Percentiles rank a stretch among this genome's conserved stretches.
Conservation (phyloP, 108 stramenopile genomes). For the Schizochytrium sp. region DNA sequence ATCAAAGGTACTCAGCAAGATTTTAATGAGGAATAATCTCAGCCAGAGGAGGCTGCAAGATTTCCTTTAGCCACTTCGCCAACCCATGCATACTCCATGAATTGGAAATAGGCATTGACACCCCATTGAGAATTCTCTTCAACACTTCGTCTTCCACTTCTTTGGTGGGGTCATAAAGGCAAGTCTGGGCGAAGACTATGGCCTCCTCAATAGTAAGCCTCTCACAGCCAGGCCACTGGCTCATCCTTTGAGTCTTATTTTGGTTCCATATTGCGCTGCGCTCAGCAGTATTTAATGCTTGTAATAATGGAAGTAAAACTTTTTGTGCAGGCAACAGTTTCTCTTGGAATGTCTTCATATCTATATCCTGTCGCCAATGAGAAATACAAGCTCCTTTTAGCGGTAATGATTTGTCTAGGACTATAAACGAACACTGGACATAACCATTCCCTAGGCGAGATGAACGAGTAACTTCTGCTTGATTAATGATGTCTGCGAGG, state of each 20-base stretch:
- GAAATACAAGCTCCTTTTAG: neutral
- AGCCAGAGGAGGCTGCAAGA: too few relatives aligned
- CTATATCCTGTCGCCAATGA: neutral
- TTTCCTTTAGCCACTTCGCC: too few relatives aligned
- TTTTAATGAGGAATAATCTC: too few relatives aligned
- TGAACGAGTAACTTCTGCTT: too few relatives aligned
- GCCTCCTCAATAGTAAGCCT: neutral
- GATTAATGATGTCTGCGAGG: too few relatives aligned
- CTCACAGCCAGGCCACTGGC: neutral
- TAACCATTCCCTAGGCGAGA: neutral
- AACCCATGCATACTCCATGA: neutral
- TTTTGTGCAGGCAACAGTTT: neutral
- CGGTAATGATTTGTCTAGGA: neutral
- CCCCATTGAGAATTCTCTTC: neutral
- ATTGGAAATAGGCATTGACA: neutral
- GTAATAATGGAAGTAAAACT: neutral
- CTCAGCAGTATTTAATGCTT: neutral
- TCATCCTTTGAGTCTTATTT: neutral
- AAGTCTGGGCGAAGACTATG: neutral
- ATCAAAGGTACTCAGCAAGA: too few relatives aligned
- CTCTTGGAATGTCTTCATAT: neutral
- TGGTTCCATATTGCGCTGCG: neutral
- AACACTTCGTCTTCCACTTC: neutral
- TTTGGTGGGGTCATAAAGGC: neutral
- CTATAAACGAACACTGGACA: neutral